Conservation (phyloP, 2,329 filamentous ascomycete species). For the Lachnellula suecica region DNA sequence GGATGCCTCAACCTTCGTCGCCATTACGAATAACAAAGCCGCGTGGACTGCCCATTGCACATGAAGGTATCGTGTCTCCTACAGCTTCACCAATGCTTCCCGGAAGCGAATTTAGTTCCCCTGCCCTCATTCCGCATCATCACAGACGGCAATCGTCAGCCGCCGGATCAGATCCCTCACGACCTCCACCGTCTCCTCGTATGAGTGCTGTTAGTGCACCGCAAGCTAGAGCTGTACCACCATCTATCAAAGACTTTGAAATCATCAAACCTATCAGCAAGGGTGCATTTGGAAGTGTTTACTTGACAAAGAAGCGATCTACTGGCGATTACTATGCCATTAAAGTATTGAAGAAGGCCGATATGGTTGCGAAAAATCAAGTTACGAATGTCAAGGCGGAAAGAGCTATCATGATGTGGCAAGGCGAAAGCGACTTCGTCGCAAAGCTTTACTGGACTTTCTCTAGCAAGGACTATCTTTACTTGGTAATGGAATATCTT, state of each 20-base stretch:
- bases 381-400: slow-evolving; percentile 99
- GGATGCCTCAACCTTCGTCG: slow-evolving; percentile 73
- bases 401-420: slow-evolving; percentile 99
- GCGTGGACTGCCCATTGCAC: slow-evolving; percentile 56
- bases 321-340: slow-evolving; percentile 98
- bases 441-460: slow-evolving; percentile 99
- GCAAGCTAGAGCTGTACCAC: slow-evolving; percentile 83
- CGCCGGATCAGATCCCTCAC: slow-evolving; percentile 67
- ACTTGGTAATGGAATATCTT: slow-evolving; percentile 98
- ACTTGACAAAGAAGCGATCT: slow-evolving; percentile 96
- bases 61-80: slow-evolving; percentile 75
- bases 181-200: slow-evolving; percentile 78
- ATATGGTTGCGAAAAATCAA: slow-evolving; percentile 99
- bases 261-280: slow-evolving; percentile 99
- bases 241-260: slow-evolving; percentile 98
- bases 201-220: slow-evolving; percentile 73
- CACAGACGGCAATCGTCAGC: slow-evolving; percentile 91
- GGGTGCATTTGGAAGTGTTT: slow-evolving; percentile 96
- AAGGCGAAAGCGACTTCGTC: slow-evolving; percentile 98
- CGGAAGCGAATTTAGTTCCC: slow-evolving; percentile 78
- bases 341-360: slow-evolving; percentile 98
- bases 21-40: slow-evolving; percentile 85
- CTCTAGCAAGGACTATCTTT: slow-evolving; percentile 98
- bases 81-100: slow-evolving; percentile 87
- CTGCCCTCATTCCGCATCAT: slow-evolving; percentile 63